Base-by-base conservation (phyloP, 768 basidiomycete species). In the Inosperma sp. region DNA sequence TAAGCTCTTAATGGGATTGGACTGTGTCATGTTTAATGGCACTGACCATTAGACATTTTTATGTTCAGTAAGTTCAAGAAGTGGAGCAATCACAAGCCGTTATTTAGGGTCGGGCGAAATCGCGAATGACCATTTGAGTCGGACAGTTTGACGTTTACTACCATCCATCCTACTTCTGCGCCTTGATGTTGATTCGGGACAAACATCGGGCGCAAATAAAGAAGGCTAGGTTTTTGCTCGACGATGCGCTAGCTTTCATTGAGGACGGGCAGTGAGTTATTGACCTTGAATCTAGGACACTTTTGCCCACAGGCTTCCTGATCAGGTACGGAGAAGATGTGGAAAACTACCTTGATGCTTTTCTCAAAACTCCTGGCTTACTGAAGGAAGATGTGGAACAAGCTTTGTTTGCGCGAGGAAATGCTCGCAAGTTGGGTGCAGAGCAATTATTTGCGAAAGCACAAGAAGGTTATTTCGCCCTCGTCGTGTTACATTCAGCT, bases 261-360 rank as follows among this genome's bases (percentile, higher is more conserved):
- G n/a, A 79, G 80, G 49, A 59, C 59, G 78, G 66, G 21, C n/a
- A n/a, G n/a, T n/a, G n/a, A n/a, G n/a, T n/a, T n/a, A n/a, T n/a
- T n/a, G n/a, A n/a, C n/a, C n/a, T 26, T 26, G 37, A 35, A 48
- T 31, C 39, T n/a, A 45, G 31, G 37, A 40, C n/a, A 47, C 6
- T 30, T 53, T 33, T 54, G 22, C 36, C 27, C 7, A 23, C 22
- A 41, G 36, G 46, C n/a, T 46, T 49, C 42, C 41, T 47, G 13
- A 44, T 25, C 54, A 85, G 83, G 58, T 84, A 83, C 69, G 81
- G 81, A 14, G 67, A 72, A 35, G 76, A 82, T 22, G 82, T 84
- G 22, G 83, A 84, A 63, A 78, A 74, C 43, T 84, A 83, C 59
- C 59, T 86, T 21, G 83, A 86, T 13, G 81, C 84, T n/a, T n/a